phyloP scores from a whole-genome alignment of 192 early-diverging fungal genomes.

The Neocallimastix lanati region DNA sequence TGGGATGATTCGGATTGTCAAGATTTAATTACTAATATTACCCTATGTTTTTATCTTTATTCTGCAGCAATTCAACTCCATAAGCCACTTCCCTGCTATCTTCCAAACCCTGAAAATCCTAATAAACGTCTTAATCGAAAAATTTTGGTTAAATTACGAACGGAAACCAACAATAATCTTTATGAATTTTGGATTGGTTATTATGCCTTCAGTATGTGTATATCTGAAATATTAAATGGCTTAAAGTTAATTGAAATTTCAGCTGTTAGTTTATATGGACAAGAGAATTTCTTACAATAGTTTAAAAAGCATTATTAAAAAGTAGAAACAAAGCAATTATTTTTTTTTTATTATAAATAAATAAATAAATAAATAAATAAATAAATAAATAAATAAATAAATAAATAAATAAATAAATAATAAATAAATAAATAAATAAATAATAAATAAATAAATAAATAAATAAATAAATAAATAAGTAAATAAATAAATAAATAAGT shows the following conservation, averaged over 20 bases:
- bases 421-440: too few species aligned
- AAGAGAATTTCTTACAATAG: neutral
- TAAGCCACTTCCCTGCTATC: neutral
- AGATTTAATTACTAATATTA: neutral
- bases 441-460: too few species aligned
- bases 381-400: too few species aligned
- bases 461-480: too few species aligned
- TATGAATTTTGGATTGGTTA: neutral
- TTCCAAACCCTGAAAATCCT: neutral
- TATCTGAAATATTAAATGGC: neutral
- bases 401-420: too few species aligned
- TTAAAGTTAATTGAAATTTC: neutral
- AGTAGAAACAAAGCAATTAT: too few species aligned
- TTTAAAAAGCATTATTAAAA: too few species aligned
- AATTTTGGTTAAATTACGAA: neutral
- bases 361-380: too few species aligned
- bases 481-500: too few species aligned
- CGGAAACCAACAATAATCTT: neutral
- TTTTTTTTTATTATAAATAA: too few species aligned
- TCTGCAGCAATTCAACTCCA: neutral
- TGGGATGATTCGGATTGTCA: neutral
- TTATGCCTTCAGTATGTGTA: neutral
- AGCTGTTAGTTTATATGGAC: neutral
- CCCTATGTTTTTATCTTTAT: neutral
- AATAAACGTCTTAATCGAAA: neutral